Evolutionary conservation across 495 filamentous ascomycete species (phyloP).

Genomic region (Podospora bellae-mahoneyi): DNA sequence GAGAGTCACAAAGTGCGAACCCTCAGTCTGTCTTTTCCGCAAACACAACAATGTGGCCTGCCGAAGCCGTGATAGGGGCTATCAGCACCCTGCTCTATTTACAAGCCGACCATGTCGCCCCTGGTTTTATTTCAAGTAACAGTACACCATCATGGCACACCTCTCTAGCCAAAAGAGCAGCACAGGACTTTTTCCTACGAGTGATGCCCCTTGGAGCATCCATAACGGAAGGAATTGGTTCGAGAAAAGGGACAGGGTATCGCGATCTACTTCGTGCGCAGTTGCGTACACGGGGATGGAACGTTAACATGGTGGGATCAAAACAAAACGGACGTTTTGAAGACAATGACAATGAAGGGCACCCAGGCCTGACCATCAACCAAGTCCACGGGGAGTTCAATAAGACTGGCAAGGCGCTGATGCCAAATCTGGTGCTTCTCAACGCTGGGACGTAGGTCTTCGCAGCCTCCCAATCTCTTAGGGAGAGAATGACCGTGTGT

Average conservation of each 20-base stretch:
- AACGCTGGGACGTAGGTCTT: slow-evolving; percentile 36
- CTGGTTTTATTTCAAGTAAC: background rate
- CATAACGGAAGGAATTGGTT: slow-evolving; percentile 45
- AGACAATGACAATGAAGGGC: slow-evolving; percentile 28
- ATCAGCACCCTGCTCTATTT: background rate
- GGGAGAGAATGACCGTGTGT: background rate
- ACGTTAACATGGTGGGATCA: slow-evolving; percentile 45
- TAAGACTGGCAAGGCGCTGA: slow-evolving; percentile 26
- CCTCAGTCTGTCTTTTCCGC: background rate
- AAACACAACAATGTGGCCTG: background rate
- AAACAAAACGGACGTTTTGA: slow-evolving; percentile 37
- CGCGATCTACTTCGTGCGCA: slow-evolving; percentile 38
- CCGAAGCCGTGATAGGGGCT: background rate
- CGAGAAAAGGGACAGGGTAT: slow-evolving; percentile 42
- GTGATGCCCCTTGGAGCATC: slow-evolving; percentile 52
- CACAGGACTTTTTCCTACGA: slow-evolving; percentile 29
- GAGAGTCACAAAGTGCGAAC: background rate
- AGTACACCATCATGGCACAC: background rate
- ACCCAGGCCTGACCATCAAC: slow-evolving; percentile 8
- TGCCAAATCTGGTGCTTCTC: slow-evolving; percentile 44
- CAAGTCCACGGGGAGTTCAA: slow-evolving; percentile 19
- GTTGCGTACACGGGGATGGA: slow-evolving; percentile 37
- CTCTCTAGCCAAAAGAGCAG: slow-evolving; percentile 4
- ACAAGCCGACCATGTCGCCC: background rate
- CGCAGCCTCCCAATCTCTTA: background rate